Percentiles rank a stretch among this genome's conserved stretches.
phyloP scores from a whole-genome alignment of 345 rosid genomes.

The Passiflora organensis region DNA sequence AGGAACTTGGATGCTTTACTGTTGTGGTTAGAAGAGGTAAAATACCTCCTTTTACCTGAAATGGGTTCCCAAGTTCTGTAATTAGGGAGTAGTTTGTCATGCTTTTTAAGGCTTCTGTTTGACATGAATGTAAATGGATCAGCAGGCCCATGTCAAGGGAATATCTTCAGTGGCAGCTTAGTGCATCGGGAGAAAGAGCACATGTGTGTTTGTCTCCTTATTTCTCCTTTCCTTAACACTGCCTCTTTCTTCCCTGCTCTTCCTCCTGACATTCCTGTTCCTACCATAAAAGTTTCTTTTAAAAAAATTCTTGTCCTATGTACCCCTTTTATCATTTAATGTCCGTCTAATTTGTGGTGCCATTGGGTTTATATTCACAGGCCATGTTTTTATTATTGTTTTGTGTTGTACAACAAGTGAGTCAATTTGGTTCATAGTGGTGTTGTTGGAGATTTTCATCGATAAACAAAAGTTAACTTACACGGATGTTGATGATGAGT shows the following conservation, averaged over 20 bases:
- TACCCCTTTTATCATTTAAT: slow-evolving; percentile 22
- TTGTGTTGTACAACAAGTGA: background rate
- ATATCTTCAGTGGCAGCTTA: slow-evolving; percentile 98
- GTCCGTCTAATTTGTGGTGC: slow-evolving; percentile 25
- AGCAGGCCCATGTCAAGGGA: slow-evolving; percentile 99
- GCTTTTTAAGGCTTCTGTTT: slow-evolving; percentile 60
- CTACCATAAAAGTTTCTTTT: slow-evolving; percentile 32
- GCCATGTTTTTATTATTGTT: background rate
- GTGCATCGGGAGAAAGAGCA: slow-evolving; percentile 97
- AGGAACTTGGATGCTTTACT: slow-evolving; percentile 28
- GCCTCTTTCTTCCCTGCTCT: slow-evolving; percentile 84
- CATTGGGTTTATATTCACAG: slow-evolving; percentile 3
- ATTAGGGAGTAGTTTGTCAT: slow-evolving; percentile 70
- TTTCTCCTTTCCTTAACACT: slow-evolving; percentile 96
- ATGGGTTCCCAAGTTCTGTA: slow-evolving; percentile 36
- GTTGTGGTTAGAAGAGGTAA: slow-evolving; percentile 33
- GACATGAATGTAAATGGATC: slow-evolving; percentile 97
- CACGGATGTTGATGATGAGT: too few relatives aligned
- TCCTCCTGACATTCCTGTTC: slow-evolving; percentile 69
- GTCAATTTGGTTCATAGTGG: background rate
- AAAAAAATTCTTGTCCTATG: slow-evolving; percentile 27
- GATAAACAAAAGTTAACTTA: too few relatives aligned
- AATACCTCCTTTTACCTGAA: slow-evolving; percentile 26
- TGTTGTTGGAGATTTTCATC: too few relatives aligned
- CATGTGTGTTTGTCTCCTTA: slow-evolving; percentile 97